These are phyloP conservation scores for Globisporangium orthogonon DNA, from an alignment of 352 stramenopile genomes.

Conservation along the genomic window DNA sequence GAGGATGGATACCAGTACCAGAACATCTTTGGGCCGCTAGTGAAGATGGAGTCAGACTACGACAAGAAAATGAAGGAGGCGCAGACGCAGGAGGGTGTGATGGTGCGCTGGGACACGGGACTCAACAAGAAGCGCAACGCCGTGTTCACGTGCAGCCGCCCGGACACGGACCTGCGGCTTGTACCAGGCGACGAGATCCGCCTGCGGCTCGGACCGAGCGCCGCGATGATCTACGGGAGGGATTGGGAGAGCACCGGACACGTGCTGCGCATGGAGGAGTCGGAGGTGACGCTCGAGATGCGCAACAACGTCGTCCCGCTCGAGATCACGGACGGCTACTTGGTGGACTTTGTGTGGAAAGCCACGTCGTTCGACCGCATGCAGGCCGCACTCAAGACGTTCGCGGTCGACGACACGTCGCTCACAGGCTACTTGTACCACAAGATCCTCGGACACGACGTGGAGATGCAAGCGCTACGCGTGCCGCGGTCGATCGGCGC, in stretches of 20 bases:
- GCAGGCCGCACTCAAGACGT: conserved; percentile 98
- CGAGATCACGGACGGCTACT: conserved; percentile 94
- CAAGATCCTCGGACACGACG: conserved; percentile 96
- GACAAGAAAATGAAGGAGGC: conserved; percentile 99
- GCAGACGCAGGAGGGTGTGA: conserved; percentile 92
- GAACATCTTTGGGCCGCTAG: conserved; percentile 97
- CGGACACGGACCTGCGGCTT: conserved; percentile 87
- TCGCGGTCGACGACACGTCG: conserved; percentile 97
- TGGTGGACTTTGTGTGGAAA: conserved; percentile 99
- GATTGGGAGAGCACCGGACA: conserved; percentile 95
- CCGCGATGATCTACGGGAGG: conserved; percentile 72
- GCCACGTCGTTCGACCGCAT: conserved; percentile 98
- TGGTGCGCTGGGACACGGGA: conserved; percentile 93
- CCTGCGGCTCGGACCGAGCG: conserved; percentile 84
- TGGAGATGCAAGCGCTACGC: conserved; percentile 92
- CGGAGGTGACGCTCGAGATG: conserved; percentile 84
- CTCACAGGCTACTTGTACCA: conserved; percentile 99
- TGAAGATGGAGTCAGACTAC: conserved; percentile 99
- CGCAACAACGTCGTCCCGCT: conserved; percentile 73
- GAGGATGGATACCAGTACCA: conserved; percentile 99
- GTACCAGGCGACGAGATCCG: conserved; percentile 97
- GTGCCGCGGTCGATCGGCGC: conserved; percentile 57
- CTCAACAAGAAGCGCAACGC: conserved; percentile 96
- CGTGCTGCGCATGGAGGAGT: conserved; percentile 85
- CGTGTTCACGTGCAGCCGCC: conserved; percentile 91